Percentiles rank a stretch among this genome's conserved stretches.
Evolutionary conservation across 2,329 filamentous ascomycete genomes (phyloP).

Genomic region (Colletotrichum sp.): DNA sequence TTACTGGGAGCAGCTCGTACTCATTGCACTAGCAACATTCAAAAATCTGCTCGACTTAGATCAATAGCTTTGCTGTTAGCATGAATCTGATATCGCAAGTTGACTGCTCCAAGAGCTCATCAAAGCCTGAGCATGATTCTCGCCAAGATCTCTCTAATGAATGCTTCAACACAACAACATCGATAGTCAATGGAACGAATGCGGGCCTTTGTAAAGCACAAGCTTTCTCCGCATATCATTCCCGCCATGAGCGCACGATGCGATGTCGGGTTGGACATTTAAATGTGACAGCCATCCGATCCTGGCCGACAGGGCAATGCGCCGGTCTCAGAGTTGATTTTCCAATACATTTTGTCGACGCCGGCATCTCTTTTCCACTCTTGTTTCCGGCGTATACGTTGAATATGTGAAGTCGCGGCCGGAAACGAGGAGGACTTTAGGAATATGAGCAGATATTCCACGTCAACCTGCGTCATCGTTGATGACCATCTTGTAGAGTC

Average conservation of each 20-base stretch:
- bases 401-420: fast-evolving
- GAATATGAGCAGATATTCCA: neutral
- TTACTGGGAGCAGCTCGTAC: fast-evolving
- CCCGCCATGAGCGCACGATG: neutral
- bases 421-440: neutral
- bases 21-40: neutral
- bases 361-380: neutral
- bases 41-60: neutral
- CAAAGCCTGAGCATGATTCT: neutral
- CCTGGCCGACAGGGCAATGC: neutral
- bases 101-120: too few species aligned
- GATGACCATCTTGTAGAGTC: fast-evolving
- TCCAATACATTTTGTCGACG: neutral
- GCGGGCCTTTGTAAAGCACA: neutral
- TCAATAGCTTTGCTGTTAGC: neutral
- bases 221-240: neutral
- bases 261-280: neutral
- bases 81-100: too few species aligned
- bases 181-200: fast-evolving
- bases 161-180: neutral
- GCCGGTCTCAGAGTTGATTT: neutral
- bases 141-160: neutral
- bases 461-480: neutral
- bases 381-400: neutral
- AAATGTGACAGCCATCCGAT: neutral